Base-by-base conservation (phyloP, 306 rosid genomes). In the Cucumis cinereus region DNA sequence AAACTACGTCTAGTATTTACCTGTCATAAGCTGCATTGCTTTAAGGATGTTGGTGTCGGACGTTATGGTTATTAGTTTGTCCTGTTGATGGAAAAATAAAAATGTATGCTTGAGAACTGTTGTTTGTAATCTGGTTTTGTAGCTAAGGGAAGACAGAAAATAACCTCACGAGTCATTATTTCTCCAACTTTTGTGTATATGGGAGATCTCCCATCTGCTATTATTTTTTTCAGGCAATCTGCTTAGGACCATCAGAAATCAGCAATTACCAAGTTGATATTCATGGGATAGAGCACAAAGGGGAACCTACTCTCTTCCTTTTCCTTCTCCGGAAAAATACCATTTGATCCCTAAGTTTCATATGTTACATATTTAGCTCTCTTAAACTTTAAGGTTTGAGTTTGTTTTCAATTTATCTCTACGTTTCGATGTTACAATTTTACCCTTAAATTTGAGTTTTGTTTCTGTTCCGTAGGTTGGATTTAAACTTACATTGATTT, bases 21-120 rank as follows among this genome's bases (percentile, higher is more conserved):
- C 94, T 79, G 89, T 84, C 98, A 94, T 94, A 26, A 94, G 88
- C 82, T 85, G 83, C 98, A 94, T 90, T 81, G 99, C 99, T 86
- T 85, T 82, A 72, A 94, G 90, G 80, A 94, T 85, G 86, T 89
- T 91, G 6, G 87, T 94, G 78, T 81, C 84, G 2, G 97, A 89
- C 6, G 96, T 91, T 81, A 91, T 89, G 19, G 96, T 85, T 77
- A 94, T 78, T 56, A 91, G 62, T 20, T 87, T 81, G 53, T 78
- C 81, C 98, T 93, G 92, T 84, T 83, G 13, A 14, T 43, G 74
- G 41, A 41, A 41, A 41, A 68, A 43, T 68, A 68, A 43, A 68
- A 43, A 22, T 13, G 38, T 43, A 22, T 43, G 20, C 41, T 7
- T 40, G 55, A 23, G 38, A 68, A 68, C 40, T 81, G 33, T 80